Percentiles rank a stretch among this genome's conserved stretches.
phyloP scores from a whole-genome alignment of 306 rosid genomes.

The Prunus mume region DNA sequence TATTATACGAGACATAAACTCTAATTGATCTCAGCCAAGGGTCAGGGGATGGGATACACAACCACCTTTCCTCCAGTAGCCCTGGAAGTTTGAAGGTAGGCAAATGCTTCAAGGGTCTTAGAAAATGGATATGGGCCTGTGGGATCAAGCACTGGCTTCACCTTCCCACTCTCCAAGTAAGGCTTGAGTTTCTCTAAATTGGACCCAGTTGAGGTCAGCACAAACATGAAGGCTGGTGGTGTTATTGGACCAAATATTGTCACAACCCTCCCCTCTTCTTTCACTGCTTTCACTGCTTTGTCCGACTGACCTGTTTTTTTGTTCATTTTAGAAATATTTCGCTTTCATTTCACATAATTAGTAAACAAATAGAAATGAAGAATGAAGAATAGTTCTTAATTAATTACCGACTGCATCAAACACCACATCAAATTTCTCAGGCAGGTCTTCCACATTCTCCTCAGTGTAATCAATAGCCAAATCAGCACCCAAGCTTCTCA shows the following conservation, averaged over 20 bases:
- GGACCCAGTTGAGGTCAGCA: background rate
- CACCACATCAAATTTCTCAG: slow-evolving; percentile 68
- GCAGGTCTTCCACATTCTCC: slow-evolving; percentile 44
- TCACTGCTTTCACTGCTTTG: background rate
- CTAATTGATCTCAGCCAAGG: slow-evolving; percentile 11
- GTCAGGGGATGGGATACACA: slow-evolving; percentile 56
- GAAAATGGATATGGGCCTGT: slow-evolving; percentile 62
- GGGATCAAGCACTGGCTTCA: slow-evolving; percentile 67
- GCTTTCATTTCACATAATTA: no score
- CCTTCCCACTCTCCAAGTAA: slow-evolving; percentile 61
- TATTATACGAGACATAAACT: background rate
- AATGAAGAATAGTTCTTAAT: background rate
- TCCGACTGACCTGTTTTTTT: background rate
- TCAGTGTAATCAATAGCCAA: slow-evolving; percentile 60
- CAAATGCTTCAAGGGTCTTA: slow-evolving; percentile 49
- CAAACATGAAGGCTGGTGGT: background rate
- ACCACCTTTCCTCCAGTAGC: slow-evolving; percentile 70
- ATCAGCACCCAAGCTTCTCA: slow-evolving; percentile 59
- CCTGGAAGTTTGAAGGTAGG: slow-evolving; percentile 43
- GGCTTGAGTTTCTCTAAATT: slow-evolving; percentile 54
- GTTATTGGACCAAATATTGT: background rate
- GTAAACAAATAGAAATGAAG: background rate
- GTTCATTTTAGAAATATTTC: background rate
- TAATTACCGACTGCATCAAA: slow-evolving; percentile 59
- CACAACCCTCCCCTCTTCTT: background rate